Percentiles rank a stretch among this genome's conserved stretches.
phyloP scores from a whole-genome alignment of 768 basidiomycete species.

The Piloderma croceum region DNA sequence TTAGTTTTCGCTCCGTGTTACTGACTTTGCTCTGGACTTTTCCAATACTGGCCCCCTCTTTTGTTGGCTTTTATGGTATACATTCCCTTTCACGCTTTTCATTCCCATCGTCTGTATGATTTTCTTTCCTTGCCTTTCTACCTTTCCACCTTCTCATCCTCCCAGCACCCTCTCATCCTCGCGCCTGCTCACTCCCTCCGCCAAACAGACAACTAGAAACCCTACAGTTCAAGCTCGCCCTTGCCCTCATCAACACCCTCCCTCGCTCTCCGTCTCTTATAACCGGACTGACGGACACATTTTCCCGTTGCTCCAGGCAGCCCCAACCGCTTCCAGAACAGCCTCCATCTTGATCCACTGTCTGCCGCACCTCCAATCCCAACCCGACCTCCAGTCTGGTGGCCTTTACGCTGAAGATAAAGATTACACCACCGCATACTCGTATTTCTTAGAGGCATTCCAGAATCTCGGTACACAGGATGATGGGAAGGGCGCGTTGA shows the following conservation, averaged over 20 bases:
- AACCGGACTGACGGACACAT: not conserved
- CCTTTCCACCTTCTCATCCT: too few species aligned
- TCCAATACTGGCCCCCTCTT: too few species aligned
- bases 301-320: slow-evolving; percentile 51
- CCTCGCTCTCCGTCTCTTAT: slow-evolving; percentile 60
- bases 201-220: slow-evolving; percentile 63
- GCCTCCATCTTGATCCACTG: slow-evolving; percentile 96
- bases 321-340: slow-evolving; percentile 84
- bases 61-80: slow-evolving; percentile 60
- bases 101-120: slow-evolving; percentile 6
- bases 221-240: slow-evolving; percentile 69
- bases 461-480: slow-evolving; percentile 81
- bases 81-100: slow-evolving; percentile 4
- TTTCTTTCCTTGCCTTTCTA: too few species aligned
- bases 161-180: too few species aligned
- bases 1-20: too few species aligned
- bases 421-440: slow-evolving; percentile 95
- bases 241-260: slow-evolving; percentile 74
- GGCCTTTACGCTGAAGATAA: slow-evolving; percentile 95
- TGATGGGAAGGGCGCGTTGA: slow-evolving; percentile 67
- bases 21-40: too few species aligned
- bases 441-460: slow-evolving; percentile 96
- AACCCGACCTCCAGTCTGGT: slow-evolving; percentile 66
- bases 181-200: too few species aligned
- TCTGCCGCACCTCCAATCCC: slow-evolving; percentile 50